Base-by-base conservation (phyloP, 2,329 filamentous ascomycete species). In the Paramyrothecium sp. region DNA sequence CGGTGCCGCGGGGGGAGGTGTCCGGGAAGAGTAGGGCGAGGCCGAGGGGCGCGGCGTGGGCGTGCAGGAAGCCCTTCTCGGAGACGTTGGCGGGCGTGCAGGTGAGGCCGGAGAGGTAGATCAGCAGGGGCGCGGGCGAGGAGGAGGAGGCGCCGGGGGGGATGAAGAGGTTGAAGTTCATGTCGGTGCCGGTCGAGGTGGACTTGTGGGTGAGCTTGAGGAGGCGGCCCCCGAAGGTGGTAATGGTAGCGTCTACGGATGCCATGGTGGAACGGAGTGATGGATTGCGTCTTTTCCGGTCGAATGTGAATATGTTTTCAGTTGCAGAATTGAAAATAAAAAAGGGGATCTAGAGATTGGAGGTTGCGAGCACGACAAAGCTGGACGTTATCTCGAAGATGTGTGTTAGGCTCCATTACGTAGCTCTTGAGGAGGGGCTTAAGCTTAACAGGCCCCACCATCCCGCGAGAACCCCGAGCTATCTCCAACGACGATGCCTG, bases 11-110 rank as follows among this genome's bases (percentile, higher is more conserved):
- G 57, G 95, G 95, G 57, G 90, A 96, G 21, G 95, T 99, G 78
- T 99, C 95, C 1, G 95, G 95, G 78, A 92, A 98, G 55, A 97
- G 84, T 57, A 99, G 78, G n/a, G 95, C 95, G 72, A 99, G 90
- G 68, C 91, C 91, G 71, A 88, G 89, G 67, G 88, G 81, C 57
- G 88, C 84, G 51, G 95, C 95, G 61, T 86, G 85, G 66, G 89
- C 86, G 72, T 97, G 93, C 76, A 99, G 91, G 82, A 97, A 98
- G 54, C 93, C 95, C 71, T 90, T 89, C 69, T 93, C 86, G 33
- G 88, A 81, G 70, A 86, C 87, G 76, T 93, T 93, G 69, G 98
- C 93, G 38, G 91, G 92, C 1, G 92, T 94, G 81, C 95, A 99
- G 60, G 95, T 98, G 60, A 99, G 81, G 54, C 95, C 95, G 16